Base-by-base conservation (phyloP, 352 stramenopile species). In the Plasmopara viticola region DNA sequence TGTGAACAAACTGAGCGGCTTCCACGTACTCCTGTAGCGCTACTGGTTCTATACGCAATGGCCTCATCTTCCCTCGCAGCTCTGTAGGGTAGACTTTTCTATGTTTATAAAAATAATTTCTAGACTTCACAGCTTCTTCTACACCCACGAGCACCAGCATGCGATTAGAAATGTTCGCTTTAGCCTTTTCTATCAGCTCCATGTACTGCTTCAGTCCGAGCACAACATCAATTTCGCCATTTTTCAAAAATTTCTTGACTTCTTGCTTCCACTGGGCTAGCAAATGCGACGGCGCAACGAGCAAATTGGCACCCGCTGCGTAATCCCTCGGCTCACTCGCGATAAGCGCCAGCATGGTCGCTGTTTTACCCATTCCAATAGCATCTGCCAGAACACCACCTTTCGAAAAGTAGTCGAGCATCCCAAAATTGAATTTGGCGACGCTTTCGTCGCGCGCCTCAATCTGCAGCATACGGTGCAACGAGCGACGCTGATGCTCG, bases 281-380 rank as follows among this genome's bases (percentile, higher is more conserved):
- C 31, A 95, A 41, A 57, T 95, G 84, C 17, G 78, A 85, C 28
- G 84, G 84, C 34, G 82, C 84, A 9, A 95, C 52, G 8, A 93
- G 62, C 59, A 86, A 63, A 42, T 90, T 90, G 9, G 68, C 80
- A 1, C 74, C 71, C 2, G 60, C 44, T 25, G 66, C 58, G 7
- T 71, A 66, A 48, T 86, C 75, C 20, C 71, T 62, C 0, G 73
- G 75, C 52, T 87, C 80, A 0, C 77, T 78, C 6, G 77, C 75
- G 25, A 89, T 78, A 18, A 89, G 58, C 29, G 84, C 76, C 9
- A 94, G 62, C 65, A 89, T 87, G 15, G 83, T 90, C 8, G 84
- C 84, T 0, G 81, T 92, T 60, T 94, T 94, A 37, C 83, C 83
- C 69, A 86, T 94, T 28, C 83, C 83, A 46, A 94, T 88, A 18